Evolutionary conservation across 495 filamentous ascomycete genomes (phyloP).

Genomic region (Podospora australis): DNA sequence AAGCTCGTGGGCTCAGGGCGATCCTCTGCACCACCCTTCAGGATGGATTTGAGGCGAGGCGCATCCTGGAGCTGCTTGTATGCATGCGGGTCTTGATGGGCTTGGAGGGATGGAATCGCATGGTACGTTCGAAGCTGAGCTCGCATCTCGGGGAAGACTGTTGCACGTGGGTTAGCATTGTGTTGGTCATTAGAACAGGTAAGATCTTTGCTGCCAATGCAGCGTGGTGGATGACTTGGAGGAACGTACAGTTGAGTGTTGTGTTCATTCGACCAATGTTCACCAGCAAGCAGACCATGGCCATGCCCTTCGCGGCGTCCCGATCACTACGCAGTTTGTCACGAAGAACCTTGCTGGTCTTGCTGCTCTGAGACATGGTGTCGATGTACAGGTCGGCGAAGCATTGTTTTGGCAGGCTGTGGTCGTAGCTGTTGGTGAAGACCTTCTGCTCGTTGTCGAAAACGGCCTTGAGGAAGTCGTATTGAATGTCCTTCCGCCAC

Average conservation of each 20-base stretch:
- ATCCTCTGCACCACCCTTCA: conserved; percentile 96
- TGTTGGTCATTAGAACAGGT: too few species aligned
- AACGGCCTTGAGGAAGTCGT: conserved; percentile 84
- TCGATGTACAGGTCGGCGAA: conserved; percentile 98
- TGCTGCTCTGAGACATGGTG: conserved; percentile 96
- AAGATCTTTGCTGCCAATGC: neutral
- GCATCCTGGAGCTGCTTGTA: conserved; percentile 99
- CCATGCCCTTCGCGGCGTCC: conserved; percentile 90
- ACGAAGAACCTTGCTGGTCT: conserved; percentile 95
- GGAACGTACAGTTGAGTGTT: conserved; percentile 80
- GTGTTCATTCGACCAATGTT: conserved; percentile 99
- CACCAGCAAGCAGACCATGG: conserved; percentile 96
- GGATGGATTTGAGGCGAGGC: conserved; percentile 89
- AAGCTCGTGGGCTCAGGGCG: conserved; percentile 77
- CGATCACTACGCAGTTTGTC: conserved; percentile 94
- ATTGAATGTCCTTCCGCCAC: conserved; percentile 96
- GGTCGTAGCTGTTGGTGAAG: conserved; percentile 81
- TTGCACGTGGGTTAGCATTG: conserved; percentile 23
- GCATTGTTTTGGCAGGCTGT: conserved; percentile 63
- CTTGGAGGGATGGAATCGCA: conserved; percentile 92
- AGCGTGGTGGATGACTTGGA: neutral
- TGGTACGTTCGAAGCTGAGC: conserved; percentile 97
- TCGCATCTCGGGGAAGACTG: conserved; percentile 99
- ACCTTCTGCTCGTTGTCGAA: conserved; percentile 80
- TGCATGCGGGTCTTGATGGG: conserved; percentile 86